phyloP scores from a whole-genome alignment of 2,329 filamentous ascomycete species.

The Nemania serpens region DNA sequence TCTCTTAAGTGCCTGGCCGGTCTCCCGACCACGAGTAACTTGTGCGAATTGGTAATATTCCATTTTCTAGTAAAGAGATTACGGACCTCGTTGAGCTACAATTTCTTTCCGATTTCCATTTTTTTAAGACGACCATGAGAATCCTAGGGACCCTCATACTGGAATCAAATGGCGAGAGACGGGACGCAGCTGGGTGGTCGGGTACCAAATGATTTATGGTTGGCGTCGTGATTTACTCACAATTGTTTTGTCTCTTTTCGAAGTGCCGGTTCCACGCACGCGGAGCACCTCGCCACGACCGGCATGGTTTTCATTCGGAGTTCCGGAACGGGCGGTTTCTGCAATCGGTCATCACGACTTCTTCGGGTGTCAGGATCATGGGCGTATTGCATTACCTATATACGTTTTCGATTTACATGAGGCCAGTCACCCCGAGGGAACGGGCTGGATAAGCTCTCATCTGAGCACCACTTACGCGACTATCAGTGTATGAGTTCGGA shows the following conservation, averaged over 20 bases:
- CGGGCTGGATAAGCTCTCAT: conserved; percentile 1
- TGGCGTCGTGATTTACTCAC: background rate
- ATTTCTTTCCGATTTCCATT: conserved; percentile 2
- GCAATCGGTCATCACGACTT: background rate
- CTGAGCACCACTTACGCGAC: background rate
- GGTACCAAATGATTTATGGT: background rate
- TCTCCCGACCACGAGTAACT: conserved; percentile 1
- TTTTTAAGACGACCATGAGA: background rate
- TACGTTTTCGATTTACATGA: conserved; percentile 2
- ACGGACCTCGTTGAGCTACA: background rate
- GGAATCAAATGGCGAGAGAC: background rate
- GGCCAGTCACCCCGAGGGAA: background rate
- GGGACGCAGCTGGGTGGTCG: background rate
- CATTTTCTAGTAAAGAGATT: background rate
- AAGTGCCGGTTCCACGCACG: background rate
- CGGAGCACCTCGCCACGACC: background rate
- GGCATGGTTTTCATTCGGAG: conserved; percentile 6
- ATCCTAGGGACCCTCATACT: background rate
- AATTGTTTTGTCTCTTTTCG: background rate
- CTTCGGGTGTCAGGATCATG: background rate
- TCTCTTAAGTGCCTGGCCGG: conserved; percentile 19
- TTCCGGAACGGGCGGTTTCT: background rate
- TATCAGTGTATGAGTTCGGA: conserved; percentile 13
- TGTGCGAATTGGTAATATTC: background rate
- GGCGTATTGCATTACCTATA: conserved; percentile 18